Conservation (phyloP, 371 early-diverging fungal species). For the Mucor velutinosus region DNA sequence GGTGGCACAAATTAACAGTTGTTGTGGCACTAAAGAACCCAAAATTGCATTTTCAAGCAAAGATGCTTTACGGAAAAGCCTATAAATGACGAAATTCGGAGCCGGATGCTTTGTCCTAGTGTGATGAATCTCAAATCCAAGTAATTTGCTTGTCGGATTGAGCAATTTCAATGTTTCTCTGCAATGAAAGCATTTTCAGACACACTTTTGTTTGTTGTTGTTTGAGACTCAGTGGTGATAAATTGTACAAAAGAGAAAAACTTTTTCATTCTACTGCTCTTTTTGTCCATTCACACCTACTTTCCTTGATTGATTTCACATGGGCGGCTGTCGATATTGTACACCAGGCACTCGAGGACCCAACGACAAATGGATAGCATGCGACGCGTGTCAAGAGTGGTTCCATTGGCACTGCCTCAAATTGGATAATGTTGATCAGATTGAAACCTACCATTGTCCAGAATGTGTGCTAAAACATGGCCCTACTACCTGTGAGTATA, state of each 20-base stretch:
- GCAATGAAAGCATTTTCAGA: background rate
- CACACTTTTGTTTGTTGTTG: background rate
- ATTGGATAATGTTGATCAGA: conserved; percentile 53
- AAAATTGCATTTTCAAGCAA: background rate
- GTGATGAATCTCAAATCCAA: background rate
- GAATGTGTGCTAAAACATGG: conserved; percentile 57
- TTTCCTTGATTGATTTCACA: conserved; percentile 1
- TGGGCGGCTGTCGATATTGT: conserved; percentile 9
- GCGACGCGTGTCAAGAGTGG: conserved; percentile 71
- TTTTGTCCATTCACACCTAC: background rate
- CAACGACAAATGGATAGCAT: conserved; percentile 59
- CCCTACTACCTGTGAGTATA: conserved; percentile 60
- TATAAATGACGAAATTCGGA: no score
- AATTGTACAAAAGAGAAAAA: background rate
- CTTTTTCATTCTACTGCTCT: background rate
- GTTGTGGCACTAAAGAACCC: background rate
- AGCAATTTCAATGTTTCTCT: background rate
- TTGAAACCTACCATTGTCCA: conserved; percentile 72
- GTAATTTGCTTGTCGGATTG: background rate
- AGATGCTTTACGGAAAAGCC: no score
- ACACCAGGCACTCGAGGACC: background rate
- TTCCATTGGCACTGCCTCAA: conserved; percentile 62
- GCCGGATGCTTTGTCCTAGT: no score
- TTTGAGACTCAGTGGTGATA: background rate
- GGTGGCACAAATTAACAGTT: background rate